phyloP scores from a whole-genome alignment of 176 grass and related monocot species.

The Carex parvula region DNA sequence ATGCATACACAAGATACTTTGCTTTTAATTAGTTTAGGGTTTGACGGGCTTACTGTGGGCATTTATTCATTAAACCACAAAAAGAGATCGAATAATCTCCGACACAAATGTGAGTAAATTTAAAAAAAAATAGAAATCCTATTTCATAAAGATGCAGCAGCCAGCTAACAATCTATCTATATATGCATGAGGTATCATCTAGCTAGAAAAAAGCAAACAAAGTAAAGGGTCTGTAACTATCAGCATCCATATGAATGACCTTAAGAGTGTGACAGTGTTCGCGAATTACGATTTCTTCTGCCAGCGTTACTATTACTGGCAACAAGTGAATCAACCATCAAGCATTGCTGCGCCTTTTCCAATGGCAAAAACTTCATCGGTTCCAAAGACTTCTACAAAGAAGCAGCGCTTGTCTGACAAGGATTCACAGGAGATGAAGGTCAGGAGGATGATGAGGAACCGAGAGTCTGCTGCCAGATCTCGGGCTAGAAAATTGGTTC shows the following conservation, averaged over 20 bases:
- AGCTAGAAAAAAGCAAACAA: background rate
- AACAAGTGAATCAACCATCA: background rate
- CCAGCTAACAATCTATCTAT: background rate
- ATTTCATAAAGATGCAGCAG: background rate
- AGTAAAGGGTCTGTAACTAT: background rate
- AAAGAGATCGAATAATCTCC: background rate
- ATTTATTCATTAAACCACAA: no score
- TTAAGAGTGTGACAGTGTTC: background rate
- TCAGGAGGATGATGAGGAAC: constrained; percentile 14
- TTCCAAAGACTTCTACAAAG: background rate
- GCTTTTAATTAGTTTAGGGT: background rate
- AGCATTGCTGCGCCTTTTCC: background rate
- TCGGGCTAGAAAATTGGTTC: background rate
- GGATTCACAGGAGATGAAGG: background rate
- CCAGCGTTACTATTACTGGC: background rate
- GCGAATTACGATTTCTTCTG: background rate
- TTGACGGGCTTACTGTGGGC: no score
- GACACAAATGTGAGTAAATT: background rate
- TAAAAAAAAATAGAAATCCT: background rate
- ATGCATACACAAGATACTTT: background rate
- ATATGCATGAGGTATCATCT: background rate
- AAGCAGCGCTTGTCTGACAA: background rate
- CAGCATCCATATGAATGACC: background rate
- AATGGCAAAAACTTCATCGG: background rate
- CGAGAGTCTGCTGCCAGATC: constrained; percentile 11